These are phyloP conservation scores for Guillardia theta DNA, from an alignment of 78 protist species.

Conservation along the genomic window DNA sequence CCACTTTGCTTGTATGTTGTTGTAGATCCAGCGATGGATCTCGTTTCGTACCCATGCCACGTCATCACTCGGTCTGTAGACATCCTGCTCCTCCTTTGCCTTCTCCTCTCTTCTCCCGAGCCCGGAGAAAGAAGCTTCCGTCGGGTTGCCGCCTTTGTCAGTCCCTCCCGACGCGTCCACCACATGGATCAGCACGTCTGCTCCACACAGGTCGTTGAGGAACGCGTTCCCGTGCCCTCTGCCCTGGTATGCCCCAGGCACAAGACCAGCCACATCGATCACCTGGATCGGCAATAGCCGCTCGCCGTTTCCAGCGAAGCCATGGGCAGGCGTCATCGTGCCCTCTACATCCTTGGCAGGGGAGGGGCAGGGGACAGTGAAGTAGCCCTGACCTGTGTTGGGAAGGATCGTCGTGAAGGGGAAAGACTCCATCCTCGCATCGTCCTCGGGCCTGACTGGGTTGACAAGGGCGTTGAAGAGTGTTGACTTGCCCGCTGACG, in stretches of 20 bases:
- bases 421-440: conserved; percentile 31
- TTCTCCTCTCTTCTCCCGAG: background rate
- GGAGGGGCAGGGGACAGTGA: background rate
- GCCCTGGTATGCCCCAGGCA: conserved; percentile 86
- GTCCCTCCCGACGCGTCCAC: conserved; percentile 81
- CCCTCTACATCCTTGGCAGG: background rate
- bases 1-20: conserved; percentile 67
- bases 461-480: conserved; percentile 81
- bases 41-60: conserved; percentile 33
- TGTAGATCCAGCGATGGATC: conserved; percentile 71
- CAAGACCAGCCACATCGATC: conserved; percentile 88
- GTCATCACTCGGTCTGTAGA: background rate
- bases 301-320: conserved; percentile 6
- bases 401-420: conserved; percentile 91
- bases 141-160: conserved; percentile 65
- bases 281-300: conserved; percentile 55
- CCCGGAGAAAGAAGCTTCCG: background rate
- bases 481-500: conserved; percentile 80
- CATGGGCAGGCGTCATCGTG: too few relatives aligned
- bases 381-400: conserved; percentile 65
- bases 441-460: conserved; percentile 54
- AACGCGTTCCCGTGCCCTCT: conserved; percentile 78
- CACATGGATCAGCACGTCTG: conserved; percentile 81
- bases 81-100: background rate
- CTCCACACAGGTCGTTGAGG: conserved; percentile 76